phyloP scores from a whole-genome alignment of 352 stramenopile genomes.

The Globisporangium alternatum region DNA sequence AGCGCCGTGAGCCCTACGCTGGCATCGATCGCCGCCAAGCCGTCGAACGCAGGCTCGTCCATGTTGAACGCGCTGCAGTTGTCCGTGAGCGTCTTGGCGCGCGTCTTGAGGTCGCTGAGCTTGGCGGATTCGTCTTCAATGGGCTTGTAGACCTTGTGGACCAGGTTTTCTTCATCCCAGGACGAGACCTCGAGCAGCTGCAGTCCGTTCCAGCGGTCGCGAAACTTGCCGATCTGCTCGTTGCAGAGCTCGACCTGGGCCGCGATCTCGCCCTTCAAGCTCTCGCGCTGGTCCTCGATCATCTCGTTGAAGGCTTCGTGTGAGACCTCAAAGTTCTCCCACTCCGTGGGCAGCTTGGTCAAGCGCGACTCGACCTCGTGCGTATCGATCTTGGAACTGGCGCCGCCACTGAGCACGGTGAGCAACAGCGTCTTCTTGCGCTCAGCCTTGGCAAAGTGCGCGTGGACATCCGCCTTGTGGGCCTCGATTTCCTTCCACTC shows the following conservation, averaged over 20 bases:
- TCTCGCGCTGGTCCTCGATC: conserved; percentile 93
- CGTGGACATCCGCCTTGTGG: conserved; percentile 48
- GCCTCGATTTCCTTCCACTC: conserved; percentile 91
- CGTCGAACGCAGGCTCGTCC: conserved; percentile 78
- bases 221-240: conserved; percentile 89
- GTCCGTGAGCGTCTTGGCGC: conserved; percentile 52
- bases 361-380: conserved; percentile 74
- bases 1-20: conserved; percentile 67
- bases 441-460: conserved; percentile 67
- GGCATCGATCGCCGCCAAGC: conserved; percentile 61
- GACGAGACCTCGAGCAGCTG: conserved; percentile 79
- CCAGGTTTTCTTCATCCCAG: conserved; percentile 72
- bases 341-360: conserved; percentile 75
- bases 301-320: conserved; percentile 95
- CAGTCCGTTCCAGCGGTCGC: conserved; percentile 83
- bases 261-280: conserved; percentile 88
- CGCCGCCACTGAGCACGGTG: conserved; percentile 24
- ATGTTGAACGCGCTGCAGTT: conserved; percentile 91
- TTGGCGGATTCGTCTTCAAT: conserved; percentile 88
- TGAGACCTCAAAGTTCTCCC: conserved; percentile 94
- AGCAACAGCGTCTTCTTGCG: conserved; percentile 87
- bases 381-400: conserved; percentile 55
- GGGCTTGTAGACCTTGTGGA: conserved; percentile 66
- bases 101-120: conserved; percentile 62
- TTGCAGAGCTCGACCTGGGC: conserved; percentile 87